phyloP scores from a whole-genome alignment of 1,284 basidiomycete genomes.

The Sporisorium scitamineum region DNA sequence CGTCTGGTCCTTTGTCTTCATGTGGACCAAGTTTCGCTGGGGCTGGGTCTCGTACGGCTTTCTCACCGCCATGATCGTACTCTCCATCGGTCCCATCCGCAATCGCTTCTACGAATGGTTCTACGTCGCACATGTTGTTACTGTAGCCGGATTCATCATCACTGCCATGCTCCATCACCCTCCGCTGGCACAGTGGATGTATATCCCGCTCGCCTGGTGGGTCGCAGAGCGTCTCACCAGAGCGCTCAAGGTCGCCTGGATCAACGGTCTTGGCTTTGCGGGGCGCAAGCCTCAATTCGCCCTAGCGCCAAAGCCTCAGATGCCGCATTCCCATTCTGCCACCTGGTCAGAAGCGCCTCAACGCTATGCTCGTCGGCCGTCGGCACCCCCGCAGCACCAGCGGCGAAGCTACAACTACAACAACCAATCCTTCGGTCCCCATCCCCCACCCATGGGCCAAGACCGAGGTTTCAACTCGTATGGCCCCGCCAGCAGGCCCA shows the following conservation, averaged over 20 bases:
- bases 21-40: constrained; percentile 79
- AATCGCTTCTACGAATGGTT: constrained; percentile 81
- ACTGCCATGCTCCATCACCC: constrained; percentile 70
- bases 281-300: constrained; percentile 59
- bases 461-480: background rate
- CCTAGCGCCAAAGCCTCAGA: constrained; percentile 31
- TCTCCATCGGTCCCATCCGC: constrained; percentile 78
- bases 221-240: constrained; percentile 73
- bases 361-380: constrained; percentile 12
- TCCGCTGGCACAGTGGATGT: constrained; percentile 73
- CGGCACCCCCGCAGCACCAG: constrained; percentile 8
- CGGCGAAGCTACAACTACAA: constrained; percentile 8
- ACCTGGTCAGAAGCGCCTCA: constrained; percentile 22
- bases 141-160: constrained; percentile 65
- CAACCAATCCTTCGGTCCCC: constrained; percentile 10
- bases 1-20: constrained; percentile 77
- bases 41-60: constrained; percentile 80
- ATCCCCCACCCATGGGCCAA: constrained; percentile 5
- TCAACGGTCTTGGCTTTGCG: constrained; percentile 74
- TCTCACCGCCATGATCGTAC: constrained; percentile 77
- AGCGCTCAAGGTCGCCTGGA: constrained; percentile 75
- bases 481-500: constrained; percentile 7
- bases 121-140: constrained; percentile 78
- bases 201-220: constrained; percentile 73
- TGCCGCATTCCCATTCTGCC: constrained; percentile 16